Evolutionary conservation across 805 yeast species (phyloP).

Genomic region (Scheffersomyces spartinae): DNA sequence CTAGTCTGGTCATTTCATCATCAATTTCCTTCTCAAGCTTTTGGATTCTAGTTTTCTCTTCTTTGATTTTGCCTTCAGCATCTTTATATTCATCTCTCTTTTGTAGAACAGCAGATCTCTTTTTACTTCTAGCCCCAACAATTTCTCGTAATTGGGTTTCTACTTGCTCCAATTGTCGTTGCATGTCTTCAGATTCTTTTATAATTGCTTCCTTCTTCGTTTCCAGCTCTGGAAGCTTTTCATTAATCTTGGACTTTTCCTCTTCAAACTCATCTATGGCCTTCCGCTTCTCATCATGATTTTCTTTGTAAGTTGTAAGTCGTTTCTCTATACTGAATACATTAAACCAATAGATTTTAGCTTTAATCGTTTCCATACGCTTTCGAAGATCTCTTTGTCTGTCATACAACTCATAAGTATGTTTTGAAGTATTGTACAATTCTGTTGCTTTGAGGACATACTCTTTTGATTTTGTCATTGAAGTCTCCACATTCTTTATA

Average conservation of each 20-base stretch:
- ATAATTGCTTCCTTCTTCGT: slow-evolving; percentile 7
- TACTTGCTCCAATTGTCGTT: slow-evolving; percentile 3
- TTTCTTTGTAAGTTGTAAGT: slow-evolving; percentile 4
- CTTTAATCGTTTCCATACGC: slow-evolving; percentile 20
- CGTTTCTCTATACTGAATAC: slow-evolving; percentile 12
- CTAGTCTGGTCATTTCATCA: slow-evolving; percentile 4
- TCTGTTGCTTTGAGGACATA: slow-evolving; percentile 32
- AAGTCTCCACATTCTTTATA: too few species aligned
- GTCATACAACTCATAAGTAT: slow-evolving; percentile 28
- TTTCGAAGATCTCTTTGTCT: slow-evolving; percentile 14
- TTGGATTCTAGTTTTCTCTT: slow-evolving; percentile 11
- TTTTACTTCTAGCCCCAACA: too few species aligned
- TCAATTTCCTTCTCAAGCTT: slow-evolving; percentile 10
- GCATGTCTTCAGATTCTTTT: slow-evolving; percentile 6
- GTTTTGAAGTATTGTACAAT: slow-evolving; percentile 25
- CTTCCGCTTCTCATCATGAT: slow-evolving; percentile 1
- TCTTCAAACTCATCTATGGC: slow-evolving; percentile 4
- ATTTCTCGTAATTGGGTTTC: too few species aligned
- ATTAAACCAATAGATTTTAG: slow-evolving; percentile 40
- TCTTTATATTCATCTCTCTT: slow-evolving; percentile 4
- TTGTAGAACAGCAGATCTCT: too few species aligned
- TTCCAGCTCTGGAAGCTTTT: slow-evolving; percentile 5
- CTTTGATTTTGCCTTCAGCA: slow-evolving; percentile 8
- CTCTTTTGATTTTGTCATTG: slow-evolving; percentile 25
- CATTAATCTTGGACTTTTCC: slow-evolving; percentile 9